Evolutionary conservation across 1,284 basidiomycete species (phyloP).

Genomic region (Exobasidium rhododendri): DNA sequence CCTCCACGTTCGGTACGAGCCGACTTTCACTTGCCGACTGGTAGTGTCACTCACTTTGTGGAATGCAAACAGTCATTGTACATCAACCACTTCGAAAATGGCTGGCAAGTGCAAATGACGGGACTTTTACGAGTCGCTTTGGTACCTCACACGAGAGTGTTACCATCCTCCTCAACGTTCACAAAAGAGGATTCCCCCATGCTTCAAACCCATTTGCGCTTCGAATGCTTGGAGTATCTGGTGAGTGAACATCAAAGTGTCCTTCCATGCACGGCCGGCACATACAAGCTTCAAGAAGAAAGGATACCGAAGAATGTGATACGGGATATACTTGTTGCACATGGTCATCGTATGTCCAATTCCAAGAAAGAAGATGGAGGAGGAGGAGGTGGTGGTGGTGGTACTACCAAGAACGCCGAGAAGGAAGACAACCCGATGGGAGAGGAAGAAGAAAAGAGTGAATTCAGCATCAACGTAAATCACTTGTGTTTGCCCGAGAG

Average conservation of each 20-base stretch:
- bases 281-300: background rate
- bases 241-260: background rate
- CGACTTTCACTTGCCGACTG: conserved; percentile 28
- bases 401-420: conserved; percentile 14
- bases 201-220: conserved; percentile 26
- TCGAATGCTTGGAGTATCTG: conserved; percentile 29
- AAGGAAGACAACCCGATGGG: conserved; percentile 1
- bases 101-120: conserved; percentile 39
- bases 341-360: conserved; percentile 3
- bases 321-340: background rate
- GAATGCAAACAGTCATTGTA: conserved; percentile 26
- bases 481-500: conserved; percentile 33
- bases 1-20: conserved; percentile 25
- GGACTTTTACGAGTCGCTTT: conserved; percentile 31
- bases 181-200: conserved; percentile 9
- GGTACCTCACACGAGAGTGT: conserved; percentile 20
- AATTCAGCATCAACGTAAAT: conserved; percentile 27
- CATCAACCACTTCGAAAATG: conserved; percentile 29
- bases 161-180: conserved; percentile 10
- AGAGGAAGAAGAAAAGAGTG: background rate
- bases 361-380: conserved; percentile 6
- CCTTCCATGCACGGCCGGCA: background rate
- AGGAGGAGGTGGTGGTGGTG: conserved; percentile 1
- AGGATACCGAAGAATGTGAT: background rate
- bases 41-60: conserved; percentile 32